Evolutionary conservation across 225 moss, liverwort and hornwort genomes (phyloP), one percentile per base, ranked within the genome.

Genomic region (Bryoerythrophyllum caledonicum): DNA sequence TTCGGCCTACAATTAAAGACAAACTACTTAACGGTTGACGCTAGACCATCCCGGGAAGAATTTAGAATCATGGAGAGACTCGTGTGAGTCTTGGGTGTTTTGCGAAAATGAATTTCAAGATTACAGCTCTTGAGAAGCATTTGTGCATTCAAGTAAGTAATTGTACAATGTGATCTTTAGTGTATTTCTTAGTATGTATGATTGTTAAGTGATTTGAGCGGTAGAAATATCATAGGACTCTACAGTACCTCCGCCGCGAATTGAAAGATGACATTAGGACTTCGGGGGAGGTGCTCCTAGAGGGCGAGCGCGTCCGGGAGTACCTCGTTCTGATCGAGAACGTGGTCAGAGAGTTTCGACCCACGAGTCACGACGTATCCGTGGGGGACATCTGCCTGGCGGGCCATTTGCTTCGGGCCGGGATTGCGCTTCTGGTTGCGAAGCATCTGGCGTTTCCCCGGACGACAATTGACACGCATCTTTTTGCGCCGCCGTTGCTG

Each of bases 401-500:
- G 0, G 76, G 76, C 12, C 60, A 54, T 16, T 69, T 23, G 15
- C 54, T 69, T 2, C 53, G 68, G 8, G 53, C 53, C 48, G 76
- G 35, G 51, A 37, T 68, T 5, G 68, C 51, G 3, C 60, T 76
- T 8, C 16, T 34, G 4, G 49, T 60, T 5, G 60, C 60, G 35
- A 60, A 58, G 17, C 16, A 32, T 5, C 38, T 69, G 52, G 60
- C 20, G 19, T 7, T 37, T 6, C 11, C 19, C 19, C 9, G 37
- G 3, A 60, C 27, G 34, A 0, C 1, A 2, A 51, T 61, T 4
- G 60, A 51, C 35, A 69, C 68, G 0, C 76, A 76, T 61, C 76
- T 69, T 11, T 69, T 61, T 13, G 40, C 58, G 49, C 76, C 60
- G 15, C 60, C 60, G 7, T 13, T 69, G 51, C 24, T 68, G 56